Evolutionary conservation across 1,284 basidiomycete genomes (phyloP).

Genomic region (Ustilago nuda): DNA sequence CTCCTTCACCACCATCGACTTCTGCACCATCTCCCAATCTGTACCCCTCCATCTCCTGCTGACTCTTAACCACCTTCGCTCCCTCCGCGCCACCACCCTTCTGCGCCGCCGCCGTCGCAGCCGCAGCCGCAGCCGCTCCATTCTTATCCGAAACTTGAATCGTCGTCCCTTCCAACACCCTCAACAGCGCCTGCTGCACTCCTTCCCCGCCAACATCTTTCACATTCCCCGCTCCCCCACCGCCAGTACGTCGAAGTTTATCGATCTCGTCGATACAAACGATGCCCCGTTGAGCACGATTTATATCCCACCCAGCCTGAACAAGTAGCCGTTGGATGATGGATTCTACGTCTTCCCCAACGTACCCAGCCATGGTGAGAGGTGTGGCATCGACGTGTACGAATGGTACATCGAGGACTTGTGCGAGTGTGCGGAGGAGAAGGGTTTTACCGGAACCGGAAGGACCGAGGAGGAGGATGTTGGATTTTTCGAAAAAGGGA

Average conservation of each 20-base stretch:
- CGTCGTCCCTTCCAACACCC: conserved; percentile 91
- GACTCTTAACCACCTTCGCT: neutral
- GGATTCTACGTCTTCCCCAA: conserved; percentile 59
- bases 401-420: conserved; percentile 56
- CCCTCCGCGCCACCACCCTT: neutral
- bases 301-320: conserved; percentile 45
- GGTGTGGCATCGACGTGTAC: conserved; percentile 58
- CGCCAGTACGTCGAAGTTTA: conserved; percentile 78
- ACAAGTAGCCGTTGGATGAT: conserved; percentile 51
- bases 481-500: conserved; percentile 78
- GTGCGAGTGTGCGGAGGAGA: conserved; percentile 49
- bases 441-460: conserved; percentile 71
- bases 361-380: conserved; percentile 58
- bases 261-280: conserved; percentile 97
- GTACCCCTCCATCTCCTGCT: neutral
- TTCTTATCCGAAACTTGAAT: conserved; percentile 76
- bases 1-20: neutral
- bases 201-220: conserved; percentile 95
- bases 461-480: conserved; percentile 83
- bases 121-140: conserved; percentile 12
- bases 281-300: conserved; percentile 72
- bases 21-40: neutral
- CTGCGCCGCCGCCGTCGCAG: neutral
- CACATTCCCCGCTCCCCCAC: conserved; percentile 73
- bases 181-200: conserved; percentile 89